phyloP scores from a whole-genome alignment of 495 filamentous ascomycete species.

The Sporormia fimetaria region DNA sequence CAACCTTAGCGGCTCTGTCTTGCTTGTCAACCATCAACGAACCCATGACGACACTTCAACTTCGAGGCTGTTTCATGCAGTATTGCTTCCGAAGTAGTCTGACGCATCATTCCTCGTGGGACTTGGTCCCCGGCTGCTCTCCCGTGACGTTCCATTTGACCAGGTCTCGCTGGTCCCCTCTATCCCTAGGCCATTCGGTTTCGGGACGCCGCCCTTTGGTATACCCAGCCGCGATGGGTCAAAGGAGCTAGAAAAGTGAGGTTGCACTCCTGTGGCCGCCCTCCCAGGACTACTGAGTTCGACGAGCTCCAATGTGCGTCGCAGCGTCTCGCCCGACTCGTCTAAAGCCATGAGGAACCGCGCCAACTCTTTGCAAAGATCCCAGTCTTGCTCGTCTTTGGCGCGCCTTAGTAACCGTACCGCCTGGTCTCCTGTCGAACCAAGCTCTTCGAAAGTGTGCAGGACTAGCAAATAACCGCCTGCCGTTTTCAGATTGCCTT shows the following conservation, averaged over 20 bases:
- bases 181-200: neutral
- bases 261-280: constrained; percentile 17
- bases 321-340: constrained; percentile 68
- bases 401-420: constrained; percentile 73
- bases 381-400: constrained; percentile 82
- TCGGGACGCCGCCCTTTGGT: constrained; percentile 4
- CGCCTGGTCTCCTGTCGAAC: constrained; percentile 57
- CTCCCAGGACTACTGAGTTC: constrained; percentile 42
- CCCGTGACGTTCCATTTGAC: constrained; percentile 2
- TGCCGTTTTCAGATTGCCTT: constrained; percentile 83
- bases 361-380: constrained; percentile 88
- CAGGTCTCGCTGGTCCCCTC: too few species aligned
- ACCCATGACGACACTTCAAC: too few species aligned
- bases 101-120: too few species aligned
- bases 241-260: constrained; percentile 7
- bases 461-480: constrained; percentile 93
- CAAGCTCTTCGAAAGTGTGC: constrained; percentile 81
- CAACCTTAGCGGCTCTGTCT: too few species aligned
- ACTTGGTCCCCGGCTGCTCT: constrained; percentile 9
- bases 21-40: too few species aligned
- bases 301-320: constrained; percentile 64
- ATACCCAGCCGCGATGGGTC: constrained; percentile 8
- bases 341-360: constrained; percentile 90
- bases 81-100: too few species aligned
- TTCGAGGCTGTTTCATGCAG: too few species aligned